Percentiles rank a stretch among this genome's conserved stretches.
Evolutionary conservation across 495 filamentous ascomycete genomes (phyloP).

Genomic region (Amphirosellinia nigrospora): DNA sequence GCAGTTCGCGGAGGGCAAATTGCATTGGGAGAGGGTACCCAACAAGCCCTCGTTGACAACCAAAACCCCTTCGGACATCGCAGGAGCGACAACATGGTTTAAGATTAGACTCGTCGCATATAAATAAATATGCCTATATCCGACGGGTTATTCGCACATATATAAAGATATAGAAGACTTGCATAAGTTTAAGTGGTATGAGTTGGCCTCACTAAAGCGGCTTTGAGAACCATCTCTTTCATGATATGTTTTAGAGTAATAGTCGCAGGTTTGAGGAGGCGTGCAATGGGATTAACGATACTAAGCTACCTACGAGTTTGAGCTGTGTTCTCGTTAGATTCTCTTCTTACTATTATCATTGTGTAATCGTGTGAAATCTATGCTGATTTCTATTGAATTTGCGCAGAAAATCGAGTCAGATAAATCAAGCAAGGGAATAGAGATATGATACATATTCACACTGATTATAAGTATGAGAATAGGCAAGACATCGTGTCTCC

Average conservation of each 20-base stretch:
- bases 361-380: neutral
- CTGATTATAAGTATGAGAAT: too few relatives aligned
- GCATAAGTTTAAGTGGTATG: neutral
- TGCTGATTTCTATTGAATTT: too few relatives aligned
- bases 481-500: neutral
- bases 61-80: neutral
- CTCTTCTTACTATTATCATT: neutral
- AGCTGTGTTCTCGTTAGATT: too few relatives aligned
- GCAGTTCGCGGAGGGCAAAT: neutral
- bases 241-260: too few relatives aligned
- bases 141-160: neutral
- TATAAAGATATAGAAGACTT: neutral
- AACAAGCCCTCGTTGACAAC: neutral
- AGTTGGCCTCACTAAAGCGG: too few relatives aligned
- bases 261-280: neutral
- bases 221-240: too few relatives aligned
- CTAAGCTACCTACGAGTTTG: neutral
- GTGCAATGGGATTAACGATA: neutral
- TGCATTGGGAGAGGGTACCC: neutral
- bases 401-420: too few relatives aligned
- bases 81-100: neutral
- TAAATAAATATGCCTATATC: neutral
- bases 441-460: too few relatives aligned
- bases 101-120: neutral
- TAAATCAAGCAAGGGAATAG: too few relatives aligned